A percentile compares a stretch with the other conserved stretches of the same genome.
These are phyloP conservation scores for Cystoderma amianthinum DNA, from an alignment of 768 basidiomycete genomes.

Conservation along the genomic window DNA sequence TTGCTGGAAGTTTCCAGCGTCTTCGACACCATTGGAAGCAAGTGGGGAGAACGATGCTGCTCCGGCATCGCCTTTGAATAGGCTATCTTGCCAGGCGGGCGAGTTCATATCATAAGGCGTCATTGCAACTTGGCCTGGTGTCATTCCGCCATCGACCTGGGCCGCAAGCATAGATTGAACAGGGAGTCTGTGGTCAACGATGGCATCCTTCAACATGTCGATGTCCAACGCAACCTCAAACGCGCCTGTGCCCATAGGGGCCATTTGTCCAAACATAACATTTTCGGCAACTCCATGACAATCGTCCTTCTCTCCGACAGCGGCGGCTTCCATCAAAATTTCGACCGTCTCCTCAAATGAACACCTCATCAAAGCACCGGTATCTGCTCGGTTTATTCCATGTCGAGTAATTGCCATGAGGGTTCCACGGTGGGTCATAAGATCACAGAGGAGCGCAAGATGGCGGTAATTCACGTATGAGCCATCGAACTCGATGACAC, in stretches of 20 bases:
- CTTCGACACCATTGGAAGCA: slow-evolving; percentile 81
- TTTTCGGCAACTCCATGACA: slow-evolving; percentile 99
- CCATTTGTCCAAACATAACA: slow-evolving; percentile 98
- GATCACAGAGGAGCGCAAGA: slow-evolving; percentile 90
- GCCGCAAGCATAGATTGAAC: slow-evolving; percentile 75
- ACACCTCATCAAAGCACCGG: slow-evolving; percentile 97
- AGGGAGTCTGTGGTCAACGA: slow-evolving; percentile 91
- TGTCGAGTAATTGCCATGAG: slow-evolving; percentile 99
- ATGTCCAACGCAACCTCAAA: slow-evolving; percentile 96
- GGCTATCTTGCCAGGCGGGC: slow-evolving; percentile 72
- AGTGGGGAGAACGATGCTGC: slow-evolving; percentile 94
- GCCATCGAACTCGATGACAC: slow-evolving; percentile 98
- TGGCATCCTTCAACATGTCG: slow-evolving; percentile 97
- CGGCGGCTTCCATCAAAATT: slow-evolving; percentile 97
- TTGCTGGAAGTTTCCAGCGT: slow-evolving; percentile 64
- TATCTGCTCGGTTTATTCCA: slow-evolving; percentile 97
- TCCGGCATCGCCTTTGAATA: slow-evolving; percentile 78
- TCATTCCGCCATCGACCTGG: slow-evolving; percentile 83
- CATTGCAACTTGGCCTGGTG: slow-evolving; percentile 87
- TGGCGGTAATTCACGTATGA: slow-evolving; percentile 99
- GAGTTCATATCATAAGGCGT: slow-evolving; percentile 95
- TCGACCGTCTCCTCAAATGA: slow-evolving; percentile 99
- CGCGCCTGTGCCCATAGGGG: slow-evolving; percentile 98
- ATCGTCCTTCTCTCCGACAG: slow-evolving; percentile 96
- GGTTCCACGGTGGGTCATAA: slow-evolving; percentile 94